Evolutionary conservation across 495 filamentous ascomycete genomes (phyloP).

Genomic region (Tuber magnatum): DNA sequence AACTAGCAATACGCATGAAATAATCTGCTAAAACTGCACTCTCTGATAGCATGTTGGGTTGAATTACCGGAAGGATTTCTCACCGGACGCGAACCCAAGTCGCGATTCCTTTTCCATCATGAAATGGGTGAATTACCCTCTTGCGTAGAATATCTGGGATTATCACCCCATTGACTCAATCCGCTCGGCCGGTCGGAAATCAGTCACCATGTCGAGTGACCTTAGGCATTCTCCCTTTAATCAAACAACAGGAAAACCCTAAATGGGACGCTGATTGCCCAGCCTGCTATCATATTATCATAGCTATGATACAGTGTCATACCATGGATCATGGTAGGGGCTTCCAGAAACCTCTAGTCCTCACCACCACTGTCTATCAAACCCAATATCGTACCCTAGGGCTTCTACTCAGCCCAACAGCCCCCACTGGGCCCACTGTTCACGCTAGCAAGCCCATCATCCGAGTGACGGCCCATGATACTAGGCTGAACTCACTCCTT

Average conservation of each 20-base stretch:
- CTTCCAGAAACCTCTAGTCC: background rate
- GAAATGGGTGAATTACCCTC: background rate
- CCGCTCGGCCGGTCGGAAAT: background rate
- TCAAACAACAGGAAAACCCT: background rate
- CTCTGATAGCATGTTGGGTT: background rate
- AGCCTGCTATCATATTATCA: too few species aligned
- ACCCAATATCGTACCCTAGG: background rate
- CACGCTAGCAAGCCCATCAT: background rate
- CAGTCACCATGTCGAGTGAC: background rate
- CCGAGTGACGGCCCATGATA: background rate
- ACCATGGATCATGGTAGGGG: background rate
- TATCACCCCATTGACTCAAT: background rate
- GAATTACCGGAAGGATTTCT: background rate
- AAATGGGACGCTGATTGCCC: background rate
- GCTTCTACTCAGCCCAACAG: background rate
- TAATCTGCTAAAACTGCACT: background rate
- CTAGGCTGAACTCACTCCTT: background rate
- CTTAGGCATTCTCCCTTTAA: background rate
- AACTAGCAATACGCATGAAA: background rate
- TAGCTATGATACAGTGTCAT: background rate
- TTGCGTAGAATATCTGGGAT: background rate
- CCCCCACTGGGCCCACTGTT: background rate
- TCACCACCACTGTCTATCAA: background rate
- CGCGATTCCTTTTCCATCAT: background rate
- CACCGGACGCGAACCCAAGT: background rate